Evolutionary conservation across 441 rosid species (phyloP), one percentile per base, ranked within the genome.

Genomic region (Gossypium armourianum): DNA sequence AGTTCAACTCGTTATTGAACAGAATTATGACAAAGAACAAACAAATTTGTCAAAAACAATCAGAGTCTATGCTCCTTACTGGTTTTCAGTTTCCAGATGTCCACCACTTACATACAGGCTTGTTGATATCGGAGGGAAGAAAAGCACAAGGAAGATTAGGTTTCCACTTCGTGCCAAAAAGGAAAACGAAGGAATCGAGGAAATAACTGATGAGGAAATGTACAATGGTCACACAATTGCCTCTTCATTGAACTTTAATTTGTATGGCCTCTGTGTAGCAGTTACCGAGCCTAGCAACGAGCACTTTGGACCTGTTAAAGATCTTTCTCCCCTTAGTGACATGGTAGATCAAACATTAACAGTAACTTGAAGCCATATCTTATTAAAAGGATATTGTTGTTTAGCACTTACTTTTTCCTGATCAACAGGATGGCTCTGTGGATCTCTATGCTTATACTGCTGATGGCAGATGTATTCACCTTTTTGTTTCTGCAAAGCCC

Each of bases 321-420:
- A 91, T 84, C 95, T 95, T 78, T 91, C 96, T 72, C 82, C 95
- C 62, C 96, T 95, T 32, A 91, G 92, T 74, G 92, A 95, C 85
- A 84, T 92, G 99, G 99, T 95, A 84, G 43, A 72, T 75, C 68
- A 65, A 32, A 36, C 54, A 19, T 65, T 19, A 58, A 26, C 68
- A 55, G 36, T 26, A 67, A 36, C 12, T 56, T 54, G 32, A 75
- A 60, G 73, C 62, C 50, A 64, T 73, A 17, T 45, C 49, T 76
- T 73, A 72, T 73, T 74, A 24, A 65, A 57, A 17, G 0, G 13
- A 69, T 64, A 55, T 74, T 58, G 60, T 60, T 62, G 49, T 59
- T 77, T 23, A 70, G 62, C 59, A 55, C 45, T 56, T 73, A 23
- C 29, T 56, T 54, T 55, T 58, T 66, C 69, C 68, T 72, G 72